These are phyloP conservation scores for Vitis vinifera DNA, from an alignment of 164 flowering plant species.

Conservation along the genomic window ASM3070453v1 NC_081814.1:11057001-11057500, in stretches of 20 bases:
- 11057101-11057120: conserved; percentile 42
- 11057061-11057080: conserved; percentile 47
- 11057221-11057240: no score
- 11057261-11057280: conserved; percentile 44
- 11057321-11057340: conserved; percentile 52
- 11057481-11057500: conserved; percentile 33
- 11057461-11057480: background rate
- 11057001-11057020: background rate
- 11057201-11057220: no score
- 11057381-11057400: no score
- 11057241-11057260: no score
- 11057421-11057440: no score
- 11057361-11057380: background rate
- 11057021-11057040: background rate
- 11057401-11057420: no score
- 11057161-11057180: conserved; percentile 49
- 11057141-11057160: conserved; percentile 68
- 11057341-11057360: conserved; percentile 46
- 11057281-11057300: conserved; percentile 43
- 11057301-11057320: conserved; percentile 61
- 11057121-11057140: conserved; percentile 29
- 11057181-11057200: conserved; percentile 26
- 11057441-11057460: no score
- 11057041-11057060: conserved; percentile 60
- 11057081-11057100: conserved; percentile 47